These are phyloP conservation scores for Candida glaebosa DNA, from an alignment of 805 yeast species.

Conservation along the genomic window DNA sequence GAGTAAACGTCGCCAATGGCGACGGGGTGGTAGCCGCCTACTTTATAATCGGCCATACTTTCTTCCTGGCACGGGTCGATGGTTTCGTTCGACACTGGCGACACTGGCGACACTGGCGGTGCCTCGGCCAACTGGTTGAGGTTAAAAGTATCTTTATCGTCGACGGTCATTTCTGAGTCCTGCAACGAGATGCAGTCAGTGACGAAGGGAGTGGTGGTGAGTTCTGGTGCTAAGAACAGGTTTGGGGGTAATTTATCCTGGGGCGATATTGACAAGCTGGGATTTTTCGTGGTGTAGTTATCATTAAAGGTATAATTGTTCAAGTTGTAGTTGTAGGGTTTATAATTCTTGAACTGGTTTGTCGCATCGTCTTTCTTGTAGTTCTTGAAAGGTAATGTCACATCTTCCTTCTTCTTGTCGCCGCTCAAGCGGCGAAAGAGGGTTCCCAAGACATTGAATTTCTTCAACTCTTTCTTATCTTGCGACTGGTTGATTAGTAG, in stretches of 20 bases:
- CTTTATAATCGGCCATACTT: conserved; percentile 47
- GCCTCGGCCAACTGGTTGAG: conserved; percentile 58
- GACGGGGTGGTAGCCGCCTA: conserved; percentile 67
- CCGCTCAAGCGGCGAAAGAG: conserved; percentile 3
- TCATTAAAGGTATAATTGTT: neutral
- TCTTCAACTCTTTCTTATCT: conserved; percentile 1
- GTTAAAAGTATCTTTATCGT: conserved; percentile 49
- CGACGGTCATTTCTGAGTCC: conserved; percentile 37
- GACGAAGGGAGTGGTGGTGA: neutral
- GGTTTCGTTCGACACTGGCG: conserved; percentile 7
- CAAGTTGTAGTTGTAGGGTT: neutral
- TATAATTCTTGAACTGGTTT: neutral
- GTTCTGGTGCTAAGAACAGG: neutral
- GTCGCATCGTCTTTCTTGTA: neutral
- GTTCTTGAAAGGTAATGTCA: neutral
- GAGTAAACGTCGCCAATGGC: conserved; percentile 53
- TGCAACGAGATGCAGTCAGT: conserved; percentile 36
- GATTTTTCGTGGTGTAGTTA: conserved; percentile 1
- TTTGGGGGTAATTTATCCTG: neutral
- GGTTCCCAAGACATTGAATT: neutral
- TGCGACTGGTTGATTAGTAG: conserved; percentile 1
- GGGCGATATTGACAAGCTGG: conserved; percentile 1
- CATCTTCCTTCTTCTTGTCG: conserved; percentile 1
- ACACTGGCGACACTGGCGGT: conserved; percentile 1
- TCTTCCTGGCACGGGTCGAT: conserved; percentile 43